Conservation (phyloP, 1,284 basidiomycete species). For the Puccinia coronata region DNA sequence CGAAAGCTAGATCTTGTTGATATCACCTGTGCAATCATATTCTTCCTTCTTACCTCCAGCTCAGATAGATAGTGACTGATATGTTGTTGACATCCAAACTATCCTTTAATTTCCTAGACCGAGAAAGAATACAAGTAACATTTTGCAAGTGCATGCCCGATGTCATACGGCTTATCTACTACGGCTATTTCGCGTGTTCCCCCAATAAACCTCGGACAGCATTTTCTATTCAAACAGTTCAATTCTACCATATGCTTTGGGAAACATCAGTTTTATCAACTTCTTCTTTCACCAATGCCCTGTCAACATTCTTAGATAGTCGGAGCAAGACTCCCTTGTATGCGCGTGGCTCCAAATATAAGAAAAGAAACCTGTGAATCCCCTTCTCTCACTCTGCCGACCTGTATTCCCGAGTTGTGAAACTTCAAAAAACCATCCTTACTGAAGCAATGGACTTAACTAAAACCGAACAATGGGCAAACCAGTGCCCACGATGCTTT, state of each 20-base stretch:
- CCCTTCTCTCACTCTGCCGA: neutral
- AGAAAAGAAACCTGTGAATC: neutral
- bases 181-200: neutral
- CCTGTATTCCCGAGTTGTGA: neutral
- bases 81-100: neutral
- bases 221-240: neutral
- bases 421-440: neutral
- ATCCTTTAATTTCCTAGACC: neutral
- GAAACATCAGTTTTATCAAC: neutral
- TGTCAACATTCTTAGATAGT: neutral
- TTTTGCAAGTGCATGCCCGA: constrained; percentile 16
- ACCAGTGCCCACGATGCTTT: constrained; percentile 19
- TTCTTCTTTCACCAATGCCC: neutral
- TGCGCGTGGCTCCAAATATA: neutral
- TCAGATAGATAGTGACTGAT: neutral
- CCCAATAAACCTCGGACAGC: constrained; percentile 3
- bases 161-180: neutral
- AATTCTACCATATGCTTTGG: constrained; percentile 31
- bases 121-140: neutral
- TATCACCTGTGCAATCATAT: too few species aligned
- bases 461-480: neutral
- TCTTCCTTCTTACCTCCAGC: neutral
- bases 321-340: neutral
- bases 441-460: neutral
- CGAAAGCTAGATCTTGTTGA: neutral